These are phyloP conservation scores for Candida boidinii DNA, from an alignment of 805 yeast genomes.

Conservation along the genomic window DNA sequence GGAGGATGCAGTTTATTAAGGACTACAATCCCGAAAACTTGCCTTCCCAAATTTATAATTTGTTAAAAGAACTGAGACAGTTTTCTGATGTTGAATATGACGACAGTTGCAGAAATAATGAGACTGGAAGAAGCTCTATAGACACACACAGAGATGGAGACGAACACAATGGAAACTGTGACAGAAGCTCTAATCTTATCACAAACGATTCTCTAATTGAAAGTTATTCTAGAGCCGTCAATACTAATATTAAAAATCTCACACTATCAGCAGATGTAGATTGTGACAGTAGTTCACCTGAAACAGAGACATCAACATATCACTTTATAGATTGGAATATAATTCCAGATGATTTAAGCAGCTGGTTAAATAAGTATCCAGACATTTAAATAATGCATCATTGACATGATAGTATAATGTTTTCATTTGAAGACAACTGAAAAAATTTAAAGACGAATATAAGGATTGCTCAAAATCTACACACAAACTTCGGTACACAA, in stretches of 20 bases:
- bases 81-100: slow-evolving; percentile 1
- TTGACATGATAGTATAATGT: too few species aligned
- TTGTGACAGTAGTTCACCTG: too few species aligned
- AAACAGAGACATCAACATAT: too few species aligned
- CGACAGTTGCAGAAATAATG: slow-evolving; percentile 1
- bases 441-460: too few species aligned
- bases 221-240: slow-evolving; percentile 11
- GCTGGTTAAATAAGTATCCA: slow-evolving; percentile 9
- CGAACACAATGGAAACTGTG: background rate
- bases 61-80: slow-evolving; percentile 7
- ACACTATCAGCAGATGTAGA: slow-evolving; percentile 11
- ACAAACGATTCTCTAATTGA: slow-evolving; percentile 14
- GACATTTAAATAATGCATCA: slow-evolving; percentile 4
- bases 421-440: too few species aligned
- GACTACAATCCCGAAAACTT: slow-evolving; percentile 39
- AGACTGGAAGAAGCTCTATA: background rate
- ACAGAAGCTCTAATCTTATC: slow-evolving; percentile 2
- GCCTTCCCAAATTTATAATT: slow-evolving; percentile 24
- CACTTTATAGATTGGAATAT: slow-evolving; percentile 22
- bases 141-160: too few species aligned
- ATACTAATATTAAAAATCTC: slow-evolving; percentile 5
- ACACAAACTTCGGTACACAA: too few species aligned
- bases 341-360: slow-evolving; percentile 26
- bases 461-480: too few species aligned
- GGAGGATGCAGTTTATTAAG: slow-evolving; percentile 39